These are phyloP conservation scores for Penicillium thymicola DNA, from an alignment of 2,329 filamentous ascomycete species.

Conservation along the genomic window DNA sequence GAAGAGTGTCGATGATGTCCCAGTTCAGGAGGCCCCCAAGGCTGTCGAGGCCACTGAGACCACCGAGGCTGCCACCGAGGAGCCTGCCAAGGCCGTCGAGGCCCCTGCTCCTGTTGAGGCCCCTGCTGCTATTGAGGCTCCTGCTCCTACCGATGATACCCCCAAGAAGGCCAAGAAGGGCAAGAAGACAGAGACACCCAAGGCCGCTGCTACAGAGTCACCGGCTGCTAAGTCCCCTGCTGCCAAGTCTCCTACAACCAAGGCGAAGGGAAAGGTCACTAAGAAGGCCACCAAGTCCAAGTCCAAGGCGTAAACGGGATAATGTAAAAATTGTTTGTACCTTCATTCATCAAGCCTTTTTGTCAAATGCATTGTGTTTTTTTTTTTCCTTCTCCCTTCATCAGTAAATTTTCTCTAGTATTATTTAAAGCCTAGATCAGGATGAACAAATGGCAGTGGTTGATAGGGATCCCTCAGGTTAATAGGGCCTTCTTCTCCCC, in stretches of 20 bases:
- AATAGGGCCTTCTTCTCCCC: not conserved
- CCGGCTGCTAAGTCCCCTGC: conserved; percentile 21
- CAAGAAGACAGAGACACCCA: conserved; percentile 29
- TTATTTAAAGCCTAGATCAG: not conserved
- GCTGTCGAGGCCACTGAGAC: conserved; percentile 30
- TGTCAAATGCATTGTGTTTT: conserved; percentile 17
- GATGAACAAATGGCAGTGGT: not conserved
- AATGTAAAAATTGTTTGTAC: conserved; percentile 21
- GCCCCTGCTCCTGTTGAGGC: not conserved
- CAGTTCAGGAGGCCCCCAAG: conserved; percentile 39
- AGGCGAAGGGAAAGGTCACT: conserved; percentile 26
- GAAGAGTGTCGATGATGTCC: conserved; percentile 59
- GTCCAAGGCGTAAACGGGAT: conserved; percentile 27
- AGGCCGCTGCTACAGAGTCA: conserved; percentile 23
- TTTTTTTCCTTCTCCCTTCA: not conserved
- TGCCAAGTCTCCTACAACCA: conserved; percentile 16
- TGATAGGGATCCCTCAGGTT: not conserved
- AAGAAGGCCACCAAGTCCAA: conserved; percentile 34
- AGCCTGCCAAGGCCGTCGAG: conserved; percentile 22
- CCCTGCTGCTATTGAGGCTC: conserved; percentile 23
- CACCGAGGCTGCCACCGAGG: conserved; percentile 14
- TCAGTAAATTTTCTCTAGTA: not conserved
- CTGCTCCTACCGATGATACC: conserved; percentile 29
- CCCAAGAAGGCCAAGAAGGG: conserved; percentile 37
- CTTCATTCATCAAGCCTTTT: conserved; percentile 20